Evolutionary conservation across 306 rosid species (phyloP).

Genomic region (Rosa persica): DNA sequence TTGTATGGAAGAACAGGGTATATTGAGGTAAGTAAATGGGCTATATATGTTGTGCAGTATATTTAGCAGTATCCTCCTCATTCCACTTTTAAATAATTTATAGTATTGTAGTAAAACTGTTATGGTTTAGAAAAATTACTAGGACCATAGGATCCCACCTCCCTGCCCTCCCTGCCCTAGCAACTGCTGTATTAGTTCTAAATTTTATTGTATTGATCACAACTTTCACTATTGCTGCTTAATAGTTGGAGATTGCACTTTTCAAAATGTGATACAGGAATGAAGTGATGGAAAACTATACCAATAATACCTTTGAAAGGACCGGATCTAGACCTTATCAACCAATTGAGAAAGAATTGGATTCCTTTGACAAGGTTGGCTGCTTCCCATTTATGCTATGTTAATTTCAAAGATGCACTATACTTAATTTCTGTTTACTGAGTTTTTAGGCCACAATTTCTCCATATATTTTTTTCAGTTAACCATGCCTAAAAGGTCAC

Average conservation of each 20-base stretch:
- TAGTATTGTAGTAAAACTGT: background rate
- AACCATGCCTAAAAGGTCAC: background rate
- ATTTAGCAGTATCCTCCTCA: background rate
- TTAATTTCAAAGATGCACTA: background rate
- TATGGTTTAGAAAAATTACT: background rate
- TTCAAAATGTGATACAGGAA: slow-evolving; percentile 65
- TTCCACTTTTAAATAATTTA: background rate
- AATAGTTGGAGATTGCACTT: background rate
- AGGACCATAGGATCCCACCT: background rate
- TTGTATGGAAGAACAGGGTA: slow-evolving; percentile 73
- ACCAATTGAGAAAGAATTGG: slow-evolving; percentile 48
- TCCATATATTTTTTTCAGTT: slow-evolving; percentile 1
- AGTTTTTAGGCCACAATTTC: background rate
- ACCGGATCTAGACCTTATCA: slow-evolving; percentile 40
- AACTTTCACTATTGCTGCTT: background rate
- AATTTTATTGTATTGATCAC: background rate
- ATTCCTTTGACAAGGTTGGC: slow-evolving; percentile 84
- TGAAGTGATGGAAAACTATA: slow-evolving; percentile 39
- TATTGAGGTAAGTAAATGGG: slow-evolving; percentile 59
- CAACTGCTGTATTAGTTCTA: background rate
- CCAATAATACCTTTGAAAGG: slow-evolving; percentile 35
- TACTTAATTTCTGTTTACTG: background rate
- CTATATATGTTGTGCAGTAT: slow-evolving; percentile 5
- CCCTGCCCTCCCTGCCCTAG: background rate
- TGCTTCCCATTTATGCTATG: slow-evolving; percentile 17